Base-by-base conservation (phyloP, 768 basidiomycete species). In the Cystofilobasidium macerans region DNA sequence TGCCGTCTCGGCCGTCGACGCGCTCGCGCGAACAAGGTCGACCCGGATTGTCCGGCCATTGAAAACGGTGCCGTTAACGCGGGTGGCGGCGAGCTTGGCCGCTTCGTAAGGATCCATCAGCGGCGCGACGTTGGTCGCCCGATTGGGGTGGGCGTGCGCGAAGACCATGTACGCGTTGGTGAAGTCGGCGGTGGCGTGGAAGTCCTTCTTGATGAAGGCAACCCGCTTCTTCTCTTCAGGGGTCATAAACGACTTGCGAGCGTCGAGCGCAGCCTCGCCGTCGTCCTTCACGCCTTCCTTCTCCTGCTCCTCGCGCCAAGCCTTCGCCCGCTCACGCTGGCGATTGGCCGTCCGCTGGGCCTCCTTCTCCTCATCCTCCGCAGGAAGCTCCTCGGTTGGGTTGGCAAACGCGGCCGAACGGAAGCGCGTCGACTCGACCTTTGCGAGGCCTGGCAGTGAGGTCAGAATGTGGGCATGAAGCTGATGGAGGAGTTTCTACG, bases 151-250 rank as follows among this genome's bases (percentile, higher is more conserved):
- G 28, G 74, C 81, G 71, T 91, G 84, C 0, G 89, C 88, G 74
- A 97, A 91, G 24, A 98, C 90, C 56, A 94, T 77, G 75, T 99
- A 99, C 0, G 89, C 88, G 72, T 92, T 88, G 66, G 89, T 82
- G 22, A 83, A 81, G 70, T 84, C 84, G 5, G 86, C 85, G 38
- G 82, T 81, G 2, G 84, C 79, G 76, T 98, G 91, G 72, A 97
- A 84, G 35, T 77, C 89, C 62, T 85, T 85, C 73, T 91, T 88
- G 74, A 98, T 95, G 75, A 92, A 95, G 0, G 91, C 89, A 61
- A 97, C 84, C 69, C 86, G 88, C 78, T 93, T 89, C 80, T 94
- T 97, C 76, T 95, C 88, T 59, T 81, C 81, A 0, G 89, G 81
- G 9, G 83, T 88, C 59, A 95, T 81, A 75, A 83, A 88, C 42